These are phyloP conservation scores for Geotrichum klebahnii DNA, from an alignment of 1,139 yeast genomes.

Conservation along the genomic window DNA sequence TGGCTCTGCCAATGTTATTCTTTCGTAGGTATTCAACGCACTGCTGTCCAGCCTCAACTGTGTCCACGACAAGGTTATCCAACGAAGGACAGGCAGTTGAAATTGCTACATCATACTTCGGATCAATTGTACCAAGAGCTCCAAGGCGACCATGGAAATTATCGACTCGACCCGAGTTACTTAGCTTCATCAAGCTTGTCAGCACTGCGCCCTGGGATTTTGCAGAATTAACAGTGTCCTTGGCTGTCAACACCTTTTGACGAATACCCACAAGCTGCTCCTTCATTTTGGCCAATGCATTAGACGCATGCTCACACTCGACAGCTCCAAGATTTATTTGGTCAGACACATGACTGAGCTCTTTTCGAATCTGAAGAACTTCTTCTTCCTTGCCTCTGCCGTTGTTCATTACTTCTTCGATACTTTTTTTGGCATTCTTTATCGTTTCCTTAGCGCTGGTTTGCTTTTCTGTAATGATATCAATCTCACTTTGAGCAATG, in stretches of 20 bases:
- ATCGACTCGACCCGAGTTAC: slow-evolving; percentile 73
- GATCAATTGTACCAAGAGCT: slow-evolving; percentile 83
- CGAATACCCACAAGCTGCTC: slow-evolving; percentile 52
- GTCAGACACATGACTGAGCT: slow-evolving; percentile 46
- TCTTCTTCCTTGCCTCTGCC: slow-evolving; percentile 53
- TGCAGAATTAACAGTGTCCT: slow-evolving; percentile 50
- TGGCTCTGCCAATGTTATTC: slow-evolving; percentile 83
- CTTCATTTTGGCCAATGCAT: slow-evolving; percentile 51
- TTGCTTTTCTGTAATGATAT: slow-evolving; percentile 53
- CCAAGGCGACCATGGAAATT: slow-evolving; percentile 92
- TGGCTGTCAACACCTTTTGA: slow-evolving; percentile 63
- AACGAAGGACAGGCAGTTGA: slow-evolving; percentile 92
- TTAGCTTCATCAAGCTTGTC: slow-evolving; percentile 61
- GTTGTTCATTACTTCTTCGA: slow-evolving; percentile 49
- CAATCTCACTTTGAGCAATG: slow-evolving; percentile 61
- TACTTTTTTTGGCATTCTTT: slow-evolving; percentile 46
- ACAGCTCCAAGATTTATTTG: slow-evolving; percentile 58
- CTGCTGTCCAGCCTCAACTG: slow-evolving; percentile 87
- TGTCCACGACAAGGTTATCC: slow-evolving; percentile 90
- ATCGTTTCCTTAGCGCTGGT: slow-evolving; percentile 46
- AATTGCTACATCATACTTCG: slow-evolving; percentile 82
- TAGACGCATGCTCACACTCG: slow-evolving; percentile 51
- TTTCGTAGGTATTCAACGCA: slow-evolving; percentile 85
- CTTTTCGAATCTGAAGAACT: slow-evolving; percentile 43
- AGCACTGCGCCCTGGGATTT: slow-evolving; percentile 74